Percentiles rank a stretch among this genome's conserved stretches.
Evolutionary conservation across 768 basidiomycete genomes (phyloP).

Genomic region (Kwoniella dejecticola): DNA sequence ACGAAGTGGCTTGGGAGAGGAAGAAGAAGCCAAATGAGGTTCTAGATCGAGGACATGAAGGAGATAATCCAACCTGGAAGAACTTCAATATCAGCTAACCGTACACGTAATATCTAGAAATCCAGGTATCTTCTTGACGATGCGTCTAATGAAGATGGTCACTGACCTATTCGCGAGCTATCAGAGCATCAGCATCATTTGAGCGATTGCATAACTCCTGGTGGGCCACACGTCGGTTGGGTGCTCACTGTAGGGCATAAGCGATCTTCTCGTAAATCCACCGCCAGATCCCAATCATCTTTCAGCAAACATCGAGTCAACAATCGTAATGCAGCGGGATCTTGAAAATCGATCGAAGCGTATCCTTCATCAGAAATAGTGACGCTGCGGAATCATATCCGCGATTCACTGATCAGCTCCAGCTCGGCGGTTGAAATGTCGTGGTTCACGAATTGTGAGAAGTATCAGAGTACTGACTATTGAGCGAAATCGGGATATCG

Average conservation of each 20-base stretch:
- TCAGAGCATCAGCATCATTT: too few relatives aligned
- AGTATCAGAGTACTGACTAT: constrained; percentile 58
- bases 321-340: constrained; percentile 69
- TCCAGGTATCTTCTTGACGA: too few relatives aligned
- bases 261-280: constrained; percentile 69
- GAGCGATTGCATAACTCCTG: too few relatives aligned
- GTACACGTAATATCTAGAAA: too few relatives aligned
- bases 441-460: background rate
- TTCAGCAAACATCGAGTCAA: constrained; percentile 77
- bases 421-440: background rate
- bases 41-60: constrained; percentile 57
- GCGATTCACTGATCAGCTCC: background rate
- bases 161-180: constrained; percentile 49
- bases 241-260: constrained; percentile 85
- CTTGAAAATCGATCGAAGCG: constrained; percentile 72
- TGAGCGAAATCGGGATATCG: constrained; percentile 63
- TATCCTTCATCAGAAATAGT: constrained; percentile 26
- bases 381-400: constrained; percentile 24
- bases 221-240: too few relatives aligned
- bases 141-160: too few relatives aligned
- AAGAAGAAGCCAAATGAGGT: constrained; percentile 67
- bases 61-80: constrained; percentile 79
- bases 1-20: constrained; percentile 46
- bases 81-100: background rate
- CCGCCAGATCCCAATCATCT: constrained; percentile 69